Evolutionary conservation across 2,329 filamentous ascomycete species (phyloP).

Genomic region (Tolypocladium album): DNA sequence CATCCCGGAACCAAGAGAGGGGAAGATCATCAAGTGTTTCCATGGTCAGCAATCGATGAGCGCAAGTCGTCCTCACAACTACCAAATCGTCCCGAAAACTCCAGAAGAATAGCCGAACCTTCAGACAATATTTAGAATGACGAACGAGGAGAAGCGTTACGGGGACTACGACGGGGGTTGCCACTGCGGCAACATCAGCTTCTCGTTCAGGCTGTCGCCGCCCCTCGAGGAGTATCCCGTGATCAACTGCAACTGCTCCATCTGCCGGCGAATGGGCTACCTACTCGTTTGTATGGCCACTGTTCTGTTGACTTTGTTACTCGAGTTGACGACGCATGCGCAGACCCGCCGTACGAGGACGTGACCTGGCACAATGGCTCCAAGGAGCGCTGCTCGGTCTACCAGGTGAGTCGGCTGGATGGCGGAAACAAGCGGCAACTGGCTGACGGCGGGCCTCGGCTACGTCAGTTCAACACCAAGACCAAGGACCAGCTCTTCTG

Average conservation of each 20-base stretch:
- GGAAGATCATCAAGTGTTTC: no score
- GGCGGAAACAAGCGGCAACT: no score
- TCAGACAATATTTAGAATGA: slow-evolving; percentile 1
- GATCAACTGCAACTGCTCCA: slow-evolving; percentile 42
- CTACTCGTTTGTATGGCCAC: slow-evolving; percentile 32
- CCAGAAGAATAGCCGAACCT: background rate
- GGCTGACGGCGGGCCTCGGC: background rate
- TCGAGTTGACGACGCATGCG: background rate
- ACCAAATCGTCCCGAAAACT: background rate
- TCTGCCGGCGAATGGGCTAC: slow-evolving; percentile 39
- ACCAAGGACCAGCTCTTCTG: slow-evolving; percentile 38
- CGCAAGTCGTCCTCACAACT: background rate
- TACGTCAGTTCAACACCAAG: slow-evolving; percentile 31
- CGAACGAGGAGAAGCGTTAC: slow-evolving; percentile 2
- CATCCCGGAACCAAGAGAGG: background rate
- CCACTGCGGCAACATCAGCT: slow-evolving; percentile 41
- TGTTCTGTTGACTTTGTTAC: background rate
- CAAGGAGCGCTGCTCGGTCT: slow-evolving; percentile 21
- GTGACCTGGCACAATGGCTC: slow-evolving; percentile 31
- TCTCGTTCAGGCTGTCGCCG: slow-evolving; percentile 35
- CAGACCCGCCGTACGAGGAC: slow-evolving; percentile 27
- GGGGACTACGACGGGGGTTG: slow-evolving; percentile 37
- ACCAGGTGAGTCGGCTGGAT: slow-evolving; percentile 14
- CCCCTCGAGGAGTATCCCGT: slow-evolving; percentile 33
- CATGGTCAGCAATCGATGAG: background rate